A percentile compares a stretch with the other conserved stretches of the same genome.
Conservation (phyloP, 176 grass and related monocot species). For the Oryza glaberrima region DNA sequence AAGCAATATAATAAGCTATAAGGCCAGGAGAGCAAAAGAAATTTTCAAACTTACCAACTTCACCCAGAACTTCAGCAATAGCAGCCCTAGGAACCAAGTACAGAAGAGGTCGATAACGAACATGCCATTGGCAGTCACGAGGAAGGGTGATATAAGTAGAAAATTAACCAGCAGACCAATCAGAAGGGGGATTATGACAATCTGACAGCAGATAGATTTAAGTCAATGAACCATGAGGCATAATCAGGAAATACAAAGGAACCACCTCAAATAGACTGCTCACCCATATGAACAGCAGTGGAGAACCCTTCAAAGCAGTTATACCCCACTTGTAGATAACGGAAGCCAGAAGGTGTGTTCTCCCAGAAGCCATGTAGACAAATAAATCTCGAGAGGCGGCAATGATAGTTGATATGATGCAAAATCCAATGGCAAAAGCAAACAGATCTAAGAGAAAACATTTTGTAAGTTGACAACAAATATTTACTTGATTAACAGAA, state of each 20-base stretch:
- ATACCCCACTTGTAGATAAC: constrained; percentile 43
- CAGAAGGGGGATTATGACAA: constrained; percentile 54
- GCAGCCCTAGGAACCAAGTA: constrained; percentile 47
- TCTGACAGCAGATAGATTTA: constrained; percentile 38
- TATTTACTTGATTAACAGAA: constrained; percentile 19
- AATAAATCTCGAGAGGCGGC: constrained; percentile 38
- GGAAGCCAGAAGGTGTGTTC: constrained; percentile 36
- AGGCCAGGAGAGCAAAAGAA: neutral
- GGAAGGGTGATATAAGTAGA: constrained; percentile 51
- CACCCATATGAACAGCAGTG: constrained; percentile 55
- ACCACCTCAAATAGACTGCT: constrained; percentile 25
- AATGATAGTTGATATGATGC: constrained; percentile 46
- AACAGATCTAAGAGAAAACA: constrained; percentile 55
- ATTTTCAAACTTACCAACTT: constrained; percentile 51
- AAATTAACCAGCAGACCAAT: constrained; percentile 52
- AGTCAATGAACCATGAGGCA: constrained; percentile 24
- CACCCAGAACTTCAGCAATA: constrained; percentile 52
- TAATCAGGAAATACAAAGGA: constrained; percentile 29
- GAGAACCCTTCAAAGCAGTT: constrained; percentile 47
- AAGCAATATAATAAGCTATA: constrained; percentile 15
- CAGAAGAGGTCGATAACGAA: constrained; percentile 46
- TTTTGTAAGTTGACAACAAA: constrained; percentile 21
- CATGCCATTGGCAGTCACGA: constrained; percentile 26
- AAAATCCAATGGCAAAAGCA: constrained; percentile 49
- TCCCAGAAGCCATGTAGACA: constrained; percentile 38